Evolutionary conservation across 768 basidiomycete genomes (phyloP).

Genomic region (Neoboletus brunneissimus): DNA sequence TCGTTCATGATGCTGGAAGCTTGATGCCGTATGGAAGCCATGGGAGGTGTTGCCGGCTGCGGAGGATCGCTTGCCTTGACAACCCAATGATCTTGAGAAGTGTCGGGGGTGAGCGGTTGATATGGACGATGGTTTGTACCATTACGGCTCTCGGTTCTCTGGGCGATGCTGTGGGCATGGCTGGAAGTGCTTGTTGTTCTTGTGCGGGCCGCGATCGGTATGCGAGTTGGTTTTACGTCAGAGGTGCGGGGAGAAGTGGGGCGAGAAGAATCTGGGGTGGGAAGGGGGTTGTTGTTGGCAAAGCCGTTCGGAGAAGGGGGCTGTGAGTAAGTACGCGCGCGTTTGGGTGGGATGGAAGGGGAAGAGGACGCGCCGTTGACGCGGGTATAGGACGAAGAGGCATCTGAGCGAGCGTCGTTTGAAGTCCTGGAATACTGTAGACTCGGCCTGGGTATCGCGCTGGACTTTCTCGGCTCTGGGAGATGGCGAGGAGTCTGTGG

Average conservation of each 20-base stretch:
- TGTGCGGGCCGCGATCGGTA: constrained; percentile 43
- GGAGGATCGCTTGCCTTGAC: constrained; percentile 30
- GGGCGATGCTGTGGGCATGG: constrained; percentile 31
- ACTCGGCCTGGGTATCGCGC: constrained; percentile 49
- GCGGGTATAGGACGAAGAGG: constrained; percentile 24
- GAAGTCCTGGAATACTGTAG: constrained; percentile 37
- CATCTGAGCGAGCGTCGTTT: constrained; percentile 20
- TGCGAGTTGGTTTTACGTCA: constrained; percentile 45
- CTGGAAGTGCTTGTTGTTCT: constrained; percentile 44
- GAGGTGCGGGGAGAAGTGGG: constrained; percentile 45
- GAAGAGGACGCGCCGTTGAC: constrained; percentile 31
- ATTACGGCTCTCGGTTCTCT: constrained; percentile 38
- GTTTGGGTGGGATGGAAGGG: constrained; percentile 39
- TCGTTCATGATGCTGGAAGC: constrained; percentile 58
- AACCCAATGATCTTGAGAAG: constrained; percentile 30
- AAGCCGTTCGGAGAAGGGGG: constrained; percentile 37
- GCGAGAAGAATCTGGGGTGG: constrained; percentile 38
- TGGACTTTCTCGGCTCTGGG: constrained; percentile 35
- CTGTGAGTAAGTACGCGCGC: constrained; percentile 64
- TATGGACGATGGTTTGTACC: constrained; percentile 25
- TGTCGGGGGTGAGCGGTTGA: constrained; percentile 29
- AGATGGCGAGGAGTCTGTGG: constrained; percentile 16
- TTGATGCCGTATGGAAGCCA: constrained; percentile 36
- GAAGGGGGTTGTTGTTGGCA: constrained; percentile 28
- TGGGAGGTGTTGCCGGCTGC: constrained; percentile 32